Evolutionary conservation across 768 basidiomycete genomes (phyloP), one percentile per base, ranked within the genome.

Genomic region (Guyanaporus albipodus): DNA sequence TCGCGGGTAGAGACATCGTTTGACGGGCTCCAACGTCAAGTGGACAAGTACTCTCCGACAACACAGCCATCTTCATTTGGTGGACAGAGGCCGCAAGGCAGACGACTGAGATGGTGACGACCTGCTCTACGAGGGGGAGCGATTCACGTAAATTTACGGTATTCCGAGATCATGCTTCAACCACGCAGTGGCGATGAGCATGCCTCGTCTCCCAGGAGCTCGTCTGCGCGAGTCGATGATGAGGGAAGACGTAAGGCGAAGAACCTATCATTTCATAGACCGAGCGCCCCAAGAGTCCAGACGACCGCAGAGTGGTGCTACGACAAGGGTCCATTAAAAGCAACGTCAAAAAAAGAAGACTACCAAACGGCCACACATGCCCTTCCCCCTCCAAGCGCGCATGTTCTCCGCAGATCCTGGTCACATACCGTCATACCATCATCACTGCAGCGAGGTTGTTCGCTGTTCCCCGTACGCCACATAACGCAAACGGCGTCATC

Each of bases 381-480:
- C 56, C 33, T n/a, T n/a, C n/a, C n/a, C n/a, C n/a, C n/a, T n/a
- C 48, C 42, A 39, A 46, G 44, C 52, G 36, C 52, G 57, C 56
- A 57, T 49, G 54, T 57, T 55, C 46, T 56, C 54, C 66, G 50
- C 46, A 66, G 54, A 58, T 60, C 50, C 44, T 60, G 56, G 48
- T 57, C 57, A 62, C 55, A 66, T 55, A 48, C 47, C 57, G 34
- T 38, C 47, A 43, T 32, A 32, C 28, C 64, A 52, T 29, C 66
- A 53, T 62, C 60, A 56, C 44, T 60, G 51, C 64, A 59, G 62
- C 62, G 48, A 64, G 66, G 66, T 57, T n/a, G n/a, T n/a, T n/a
- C 37, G 44, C 44, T 56, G 46, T 35, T 55, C 29, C 41, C 52
- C 50, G 51, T 51, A 47, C 64, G 59, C 63, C 64, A 66, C 63